Base-by-base conservation (phyloP, 179 eudicot species). In the Amaranthus tricolor region DNA sequence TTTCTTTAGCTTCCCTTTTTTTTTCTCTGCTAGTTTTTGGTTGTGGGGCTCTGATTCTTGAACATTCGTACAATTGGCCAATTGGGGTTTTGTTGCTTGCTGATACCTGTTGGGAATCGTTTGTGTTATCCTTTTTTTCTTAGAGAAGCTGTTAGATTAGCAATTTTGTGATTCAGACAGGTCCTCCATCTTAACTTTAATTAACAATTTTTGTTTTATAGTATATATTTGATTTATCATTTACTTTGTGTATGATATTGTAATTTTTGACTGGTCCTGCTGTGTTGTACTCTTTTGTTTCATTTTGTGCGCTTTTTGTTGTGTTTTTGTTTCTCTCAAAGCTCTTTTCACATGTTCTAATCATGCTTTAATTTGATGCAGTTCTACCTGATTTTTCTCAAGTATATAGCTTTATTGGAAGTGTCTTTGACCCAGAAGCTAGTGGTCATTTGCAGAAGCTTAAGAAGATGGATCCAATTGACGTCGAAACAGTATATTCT, bases 371-470 rank as follows among this genome's bases (percentile, higher is more conserved):
- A 15, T 59, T 82, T 82, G 74, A 56, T 89, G 87, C 98, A 95
- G 99, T 95, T 81, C 86, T 95, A 64, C 99, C 99, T 44, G 99
- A 95, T 85, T 95, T 95, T 83, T 91, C 93, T 71, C 89, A 91
- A 88, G 99, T 95, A 43, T 95, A 95, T 87, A 83, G 83, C 81
- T 95, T 93, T 82, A 89, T 95, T 63, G 99, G 98, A 80, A 93
- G 99, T 76, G 90, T 93, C 72, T 95, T 95, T 83, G 99, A 95
- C 79, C 99, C 99, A 57, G 86, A 84, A 72, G 79, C 85, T 13
- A 73, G 78, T 47, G 89, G 88, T 68, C 99, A 95, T 75, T 74
- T 93, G 84, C 91, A 84, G 72, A 88, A 84, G 68, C 86, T 95
- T 57, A 89, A 89, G 83, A 89, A 80, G 84, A 95, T 95, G 99